Evolutionary conservation across 2,329 filamentous ascomycete genomes (phyloP).

Genomic region (Colletotrichum trifolii): DNA sequence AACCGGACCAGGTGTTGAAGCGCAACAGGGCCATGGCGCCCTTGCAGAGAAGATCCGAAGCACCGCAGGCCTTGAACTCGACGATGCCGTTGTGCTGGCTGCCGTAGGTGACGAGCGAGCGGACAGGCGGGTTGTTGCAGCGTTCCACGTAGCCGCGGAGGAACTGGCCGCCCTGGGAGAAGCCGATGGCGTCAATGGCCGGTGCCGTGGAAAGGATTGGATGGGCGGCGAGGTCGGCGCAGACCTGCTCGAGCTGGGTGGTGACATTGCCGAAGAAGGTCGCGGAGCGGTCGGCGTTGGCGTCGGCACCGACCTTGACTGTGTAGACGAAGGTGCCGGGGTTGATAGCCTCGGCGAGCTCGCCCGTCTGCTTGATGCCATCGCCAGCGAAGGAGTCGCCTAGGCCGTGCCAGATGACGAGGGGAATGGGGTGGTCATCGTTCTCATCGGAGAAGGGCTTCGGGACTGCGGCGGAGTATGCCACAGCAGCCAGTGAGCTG

Average conservation of each 20-base stretch:
- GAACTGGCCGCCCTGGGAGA: slow-evolving; percentile 96
- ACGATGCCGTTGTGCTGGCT: slow-evolving; percentile 93
- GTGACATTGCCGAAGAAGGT: slow-evolving; percentile 94
- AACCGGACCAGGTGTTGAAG: slow-evolving; percentile 81
- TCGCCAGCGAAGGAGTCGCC: slow-evolving; percentile 81
- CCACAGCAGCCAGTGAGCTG: slow-evolving; percentile 39
- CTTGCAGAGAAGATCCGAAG: slow-evolving; percentile 82
- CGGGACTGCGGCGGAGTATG: slow-evolving; percentile 35
- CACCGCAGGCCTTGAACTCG: slow-evolving; percentile 79
- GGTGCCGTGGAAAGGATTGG: slow-evolving; percentile 84
- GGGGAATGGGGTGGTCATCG: slow-evolving; percentile 78
- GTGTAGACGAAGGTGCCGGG: slow-evolving; percentile 88
- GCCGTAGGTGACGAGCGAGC: slow-evolving; percentile 87
- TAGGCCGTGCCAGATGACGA: slow-evolving; percentile 93
- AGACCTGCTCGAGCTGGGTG: slow-evolving; percentile 79
- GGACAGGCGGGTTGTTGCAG: slow-evolving; percentile 81
- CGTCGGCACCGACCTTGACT: slow-evolving; percentile 76
- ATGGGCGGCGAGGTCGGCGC: slow-evolving; percentile 78
- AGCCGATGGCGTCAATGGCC: slow-evolving; percentile 90
- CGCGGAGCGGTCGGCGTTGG: slow-evolving; percentile 77
- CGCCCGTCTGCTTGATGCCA: slow-evolving; percentile 76
- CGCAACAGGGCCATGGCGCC: slow-evolving; percentile 82
- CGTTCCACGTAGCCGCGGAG: slow-evolving; percentile 90
- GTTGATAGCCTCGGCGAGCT: slow-evolving; percentile 77
- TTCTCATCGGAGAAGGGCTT: slow-evolving; percentile 45